Conservation (phyloP, 2,329 filamentous ascomycete species). For the Trichophyton equinum region DNA sequence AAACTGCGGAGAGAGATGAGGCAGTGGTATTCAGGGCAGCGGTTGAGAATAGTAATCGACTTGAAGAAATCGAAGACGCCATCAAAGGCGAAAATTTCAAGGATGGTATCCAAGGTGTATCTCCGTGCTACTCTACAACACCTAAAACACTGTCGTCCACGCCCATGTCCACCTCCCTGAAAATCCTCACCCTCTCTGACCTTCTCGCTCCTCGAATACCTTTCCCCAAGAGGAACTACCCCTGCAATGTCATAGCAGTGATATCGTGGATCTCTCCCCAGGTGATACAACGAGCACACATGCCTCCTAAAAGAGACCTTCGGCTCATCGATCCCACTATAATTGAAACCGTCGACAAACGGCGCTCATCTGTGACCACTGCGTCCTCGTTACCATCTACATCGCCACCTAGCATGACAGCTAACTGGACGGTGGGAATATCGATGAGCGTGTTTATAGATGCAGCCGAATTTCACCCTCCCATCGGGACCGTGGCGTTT, state of each 20-base stretch:
- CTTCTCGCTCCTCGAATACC: conserved; percentile 11
- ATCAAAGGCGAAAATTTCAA: not conserved
- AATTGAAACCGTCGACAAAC: not conserved
- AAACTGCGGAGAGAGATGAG: not conserved
- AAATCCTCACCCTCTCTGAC: conserved; percentile 14
- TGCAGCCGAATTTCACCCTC: conserved; percentile 18
- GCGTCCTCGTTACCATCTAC: not conserved
- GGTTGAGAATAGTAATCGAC: too few species aligned
- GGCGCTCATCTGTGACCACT: not conserved
- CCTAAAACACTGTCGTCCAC: too few species aligned
- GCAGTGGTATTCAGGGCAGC: too few species aligned
- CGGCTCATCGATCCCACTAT: conserved; percentile 20
- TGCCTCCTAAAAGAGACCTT: conserved; percentile 21
- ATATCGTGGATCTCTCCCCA: conserved; percentile 19
- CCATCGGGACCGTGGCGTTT: conserved; percentile 19
- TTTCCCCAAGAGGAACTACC: conserved; percentile 17
- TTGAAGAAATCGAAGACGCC: too few species aligned
- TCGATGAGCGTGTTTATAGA: conserved; percentile 21
- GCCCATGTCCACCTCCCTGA: not conserved
- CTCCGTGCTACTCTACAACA: not conserved
- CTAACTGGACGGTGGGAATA: conserved; percentile 11
- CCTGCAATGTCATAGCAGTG: conserved; percentile 18
- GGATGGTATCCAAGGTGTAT: not conserved
- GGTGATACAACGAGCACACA: conserved; percentile 16
- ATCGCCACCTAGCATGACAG: not conserved